These are phyloP conservation scores for Lepidium aucheri DNA, from an alignment of 345 rosid species.

Conservation along the genomic window DNA sequence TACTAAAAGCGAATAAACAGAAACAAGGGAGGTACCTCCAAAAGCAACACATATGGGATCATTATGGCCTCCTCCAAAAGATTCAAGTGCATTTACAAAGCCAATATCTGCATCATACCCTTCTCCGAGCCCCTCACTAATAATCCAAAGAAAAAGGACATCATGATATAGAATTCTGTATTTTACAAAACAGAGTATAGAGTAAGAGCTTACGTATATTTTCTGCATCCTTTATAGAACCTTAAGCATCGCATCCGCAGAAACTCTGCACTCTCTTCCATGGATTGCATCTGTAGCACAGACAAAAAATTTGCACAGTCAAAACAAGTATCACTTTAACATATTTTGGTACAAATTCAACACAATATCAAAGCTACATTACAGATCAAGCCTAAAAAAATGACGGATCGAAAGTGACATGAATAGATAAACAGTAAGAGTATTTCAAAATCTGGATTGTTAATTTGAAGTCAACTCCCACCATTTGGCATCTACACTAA, in stretches of 20 bases:
- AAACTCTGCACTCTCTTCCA: constrained; percentile 59
- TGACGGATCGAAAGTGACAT: background rate
- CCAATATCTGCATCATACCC: constrained; percentile 54
- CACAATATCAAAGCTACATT: background rate
- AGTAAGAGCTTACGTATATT: constrained; percentile 43
- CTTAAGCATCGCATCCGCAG: constrained; percentile 47
- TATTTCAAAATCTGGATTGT: background rate
- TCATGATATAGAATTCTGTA: background rate
- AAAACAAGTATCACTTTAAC: background rate
- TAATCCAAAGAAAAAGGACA: background rate
- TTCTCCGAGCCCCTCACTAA: constrained; percentile 71
- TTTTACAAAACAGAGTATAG: background rate
- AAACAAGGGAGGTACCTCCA: constrained; percentile 39
- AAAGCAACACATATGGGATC: constrained; percentile 69
- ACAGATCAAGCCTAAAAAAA: background rate
- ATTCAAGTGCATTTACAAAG: constrained; percentile 65
- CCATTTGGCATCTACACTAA: background rate
- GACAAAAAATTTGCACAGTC: constrained; percentile 3
- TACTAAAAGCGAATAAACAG: background rate
- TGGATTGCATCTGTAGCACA: constrained; percentile 41
- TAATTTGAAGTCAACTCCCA: constrained; percentile 1
- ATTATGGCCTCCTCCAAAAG: constrained; percentile 65
- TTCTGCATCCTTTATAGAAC: constrained; percentile 61
- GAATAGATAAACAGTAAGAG: background rate
- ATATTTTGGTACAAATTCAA: background rate